Percentiles rank a stretch among this genome's conserved stretches.
phyloP scores from a whole-genome alignment of 345 rosid species.

The Viola odorata region DNA sequence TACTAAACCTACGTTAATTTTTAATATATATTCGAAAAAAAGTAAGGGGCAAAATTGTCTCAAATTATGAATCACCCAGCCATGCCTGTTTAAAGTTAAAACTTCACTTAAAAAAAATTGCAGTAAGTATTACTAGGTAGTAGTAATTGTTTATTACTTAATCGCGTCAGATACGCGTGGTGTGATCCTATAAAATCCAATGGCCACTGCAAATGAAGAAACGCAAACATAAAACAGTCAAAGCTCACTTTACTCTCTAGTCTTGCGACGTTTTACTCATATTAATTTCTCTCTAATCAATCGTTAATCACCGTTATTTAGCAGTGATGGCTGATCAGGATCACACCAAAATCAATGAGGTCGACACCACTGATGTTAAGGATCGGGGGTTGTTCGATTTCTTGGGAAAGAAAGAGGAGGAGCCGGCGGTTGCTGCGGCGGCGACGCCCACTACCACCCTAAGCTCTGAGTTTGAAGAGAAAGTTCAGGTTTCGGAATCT shows the following conservation, averaged over 20 bases:
- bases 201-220: neutral
- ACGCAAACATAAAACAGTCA: neutral
- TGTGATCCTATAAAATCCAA: constrained; percentile 26
- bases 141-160: constrained; percentile 6
- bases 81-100: too few species aligned
- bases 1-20: too few species aligned
- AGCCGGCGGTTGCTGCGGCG: constrained; percentile 50
- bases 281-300: neutral
- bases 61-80: too few species aligned
- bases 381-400: constrained; percentile 87
- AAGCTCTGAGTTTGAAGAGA: constrained; percentile 51
- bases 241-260: neutral
- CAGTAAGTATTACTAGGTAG: too few species aligned
- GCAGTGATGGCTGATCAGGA: constrained; percentile 51
- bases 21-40: too few species aligned
- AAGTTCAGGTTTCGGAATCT: constrained; percentile 51
- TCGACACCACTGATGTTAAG: constrained; percentile 37
- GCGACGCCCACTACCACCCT: constrained; percentile 12
- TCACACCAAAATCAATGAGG: constrained; percentile 38
- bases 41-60: too few species aligned
- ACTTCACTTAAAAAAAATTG: too few species aligned
- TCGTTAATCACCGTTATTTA: neutral
- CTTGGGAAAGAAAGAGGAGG: constrained; percentile 62
- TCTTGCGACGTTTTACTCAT: neutral
- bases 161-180: constrained; percentile 37